These are phyloP conservation scores for Iris pallida DNA, from an alignment of 116 monocot genomes.

Conservation along the genomic window DNA sequence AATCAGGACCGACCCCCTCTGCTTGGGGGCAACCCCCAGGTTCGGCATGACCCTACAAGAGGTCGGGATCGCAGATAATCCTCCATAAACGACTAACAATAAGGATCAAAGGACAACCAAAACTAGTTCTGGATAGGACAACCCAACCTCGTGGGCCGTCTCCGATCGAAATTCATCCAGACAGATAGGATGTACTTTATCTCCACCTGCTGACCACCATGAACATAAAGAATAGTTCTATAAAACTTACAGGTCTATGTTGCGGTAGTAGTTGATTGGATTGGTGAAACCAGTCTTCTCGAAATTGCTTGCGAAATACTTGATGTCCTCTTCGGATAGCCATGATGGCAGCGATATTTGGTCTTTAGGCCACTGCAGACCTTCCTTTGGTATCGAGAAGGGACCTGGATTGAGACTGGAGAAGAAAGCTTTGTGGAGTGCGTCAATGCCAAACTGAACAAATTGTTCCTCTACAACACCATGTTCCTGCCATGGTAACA, in stretches of 20 bases:
- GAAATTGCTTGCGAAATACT: slow-evolving; percentile 36
- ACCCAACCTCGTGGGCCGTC: too few species aligned
- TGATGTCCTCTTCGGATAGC: slow-evolving; percentile 36
- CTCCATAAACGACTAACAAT: too few species aligned
- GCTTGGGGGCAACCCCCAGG: too few species aligned
- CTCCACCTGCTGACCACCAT: too few species aligned
- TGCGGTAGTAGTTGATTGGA: slow-evolving; percentile 18
- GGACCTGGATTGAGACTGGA: slow-evolving; percentile 1
- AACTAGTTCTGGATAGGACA: too few species aligned
- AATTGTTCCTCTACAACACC: slow-evolving; percentile 7
- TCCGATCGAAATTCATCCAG: too few species aligned
- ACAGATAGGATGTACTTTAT: too few species aligned
- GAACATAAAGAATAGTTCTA: neutral
- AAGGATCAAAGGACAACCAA: too few species aligned
- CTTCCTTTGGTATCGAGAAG: neutral
- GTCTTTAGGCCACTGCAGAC: neutral
- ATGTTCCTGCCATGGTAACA: slow-evolving; percentile 2
- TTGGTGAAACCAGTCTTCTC: slow-evolving; percentile 34
- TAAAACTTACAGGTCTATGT: slow-evolving; percentile 9
- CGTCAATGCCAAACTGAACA: slow-evolving; percentile 1
- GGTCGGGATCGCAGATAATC: too few species aligned
- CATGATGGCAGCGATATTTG: slow-evolving; percentile 25
- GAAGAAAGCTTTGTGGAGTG: slow-evolving; percentile 3
- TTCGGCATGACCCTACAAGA: too few species aligned
- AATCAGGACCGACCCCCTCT: too few species aligned